Conservation (phyloP, 768 basidiomycete genomes). For the Tulasnella sp. region DNA sequence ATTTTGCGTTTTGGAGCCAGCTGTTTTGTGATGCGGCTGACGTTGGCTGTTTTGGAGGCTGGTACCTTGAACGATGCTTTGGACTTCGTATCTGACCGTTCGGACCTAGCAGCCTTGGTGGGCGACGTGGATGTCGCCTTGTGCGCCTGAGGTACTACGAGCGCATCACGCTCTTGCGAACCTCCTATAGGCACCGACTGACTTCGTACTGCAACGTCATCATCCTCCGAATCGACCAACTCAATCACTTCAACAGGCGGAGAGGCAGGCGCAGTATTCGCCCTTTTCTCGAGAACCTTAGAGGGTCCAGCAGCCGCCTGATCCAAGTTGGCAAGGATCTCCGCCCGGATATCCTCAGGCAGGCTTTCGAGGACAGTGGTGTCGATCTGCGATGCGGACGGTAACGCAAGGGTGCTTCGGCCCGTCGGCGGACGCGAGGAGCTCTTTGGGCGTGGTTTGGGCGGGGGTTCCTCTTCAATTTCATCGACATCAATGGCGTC, state of each 20-base stretch:
- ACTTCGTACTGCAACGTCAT: background rate
- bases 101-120: conserved; percentile 1
- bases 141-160: background rate
- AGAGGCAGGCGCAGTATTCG: conserved; percentile 41
- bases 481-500: conserved; percentile 28
- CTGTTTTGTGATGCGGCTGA: conserved; percentile 49
- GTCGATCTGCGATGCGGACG: conserved; percentile 67
- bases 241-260: conserved; percentile 16
- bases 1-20: conserved; percentile 45
- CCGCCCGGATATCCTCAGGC: conserved; percentile 53
- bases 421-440: too few species aligned
- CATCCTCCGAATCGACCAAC: background rate
- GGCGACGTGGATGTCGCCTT: conserved; percentile 12
- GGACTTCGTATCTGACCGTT: too few species aligned
- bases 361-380: conserved; percentile 55
- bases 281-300: conserved; percentile 43
- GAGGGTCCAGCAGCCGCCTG: background rate
- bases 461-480: conserved; percentile 22
- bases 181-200: background rate
- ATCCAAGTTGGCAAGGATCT: conserved; percentile 38
- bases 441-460: background rate
- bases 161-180: background rate
- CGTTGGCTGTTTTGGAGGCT: conserved; percentile 31
- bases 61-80: background rate
- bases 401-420: conserved; percentile 31